Conservation (phyloP, 2,329 filamentous ascomycete species). For the Ophiostoma piceae region DNA sequence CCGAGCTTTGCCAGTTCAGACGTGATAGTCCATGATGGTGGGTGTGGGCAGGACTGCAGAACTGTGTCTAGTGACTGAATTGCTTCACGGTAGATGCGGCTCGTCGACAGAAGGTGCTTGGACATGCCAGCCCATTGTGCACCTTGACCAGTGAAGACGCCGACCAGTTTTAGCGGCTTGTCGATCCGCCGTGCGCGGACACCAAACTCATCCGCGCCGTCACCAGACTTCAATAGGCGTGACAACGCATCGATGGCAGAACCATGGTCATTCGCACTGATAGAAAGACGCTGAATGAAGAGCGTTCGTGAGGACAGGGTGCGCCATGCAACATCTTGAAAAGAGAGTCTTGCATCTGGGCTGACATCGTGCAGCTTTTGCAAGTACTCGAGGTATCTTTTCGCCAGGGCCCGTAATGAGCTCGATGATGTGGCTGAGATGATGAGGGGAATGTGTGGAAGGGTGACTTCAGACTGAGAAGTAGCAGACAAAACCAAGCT, state of each 20-base stretch:
- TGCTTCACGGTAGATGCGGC: constrained; percentile 29
- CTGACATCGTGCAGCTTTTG: constrained; percentile 22
- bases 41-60: constrained; percentile 28
- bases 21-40: constrained; percentile 17
- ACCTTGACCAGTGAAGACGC: constrained; percentile 26
- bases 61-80: constrained; percentile 36
- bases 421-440: constrained; percentile 18
- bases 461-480: constrained; percentile 17
- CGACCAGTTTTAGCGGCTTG: constrained; percentile 6
- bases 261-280: not conserved
- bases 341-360: constrained; percentile 17
- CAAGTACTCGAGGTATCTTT: not conserved
- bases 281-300: constrained; percentile 16
- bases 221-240: not conserved
- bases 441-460: constrained; percentile 13
- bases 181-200: constrained; percentile 11
- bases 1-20: constrained; percentile 21
- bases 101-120: constrained; percentile 12
- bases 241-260: constrained; percentile 13
- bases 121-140: constrained; percentile 31
- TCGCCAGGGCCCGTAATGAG: constrained; percentile 14
- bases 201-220: constrained; percentile 9
- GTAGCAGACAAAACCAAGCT: constrained; percentile 5
- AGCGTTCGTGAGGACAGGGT: not conserved
- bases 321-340: constrained; percentile 18